Conservation (phyloP, 148 eudicot genomes). For the Amaranthus hypochondriacus region DNA sequence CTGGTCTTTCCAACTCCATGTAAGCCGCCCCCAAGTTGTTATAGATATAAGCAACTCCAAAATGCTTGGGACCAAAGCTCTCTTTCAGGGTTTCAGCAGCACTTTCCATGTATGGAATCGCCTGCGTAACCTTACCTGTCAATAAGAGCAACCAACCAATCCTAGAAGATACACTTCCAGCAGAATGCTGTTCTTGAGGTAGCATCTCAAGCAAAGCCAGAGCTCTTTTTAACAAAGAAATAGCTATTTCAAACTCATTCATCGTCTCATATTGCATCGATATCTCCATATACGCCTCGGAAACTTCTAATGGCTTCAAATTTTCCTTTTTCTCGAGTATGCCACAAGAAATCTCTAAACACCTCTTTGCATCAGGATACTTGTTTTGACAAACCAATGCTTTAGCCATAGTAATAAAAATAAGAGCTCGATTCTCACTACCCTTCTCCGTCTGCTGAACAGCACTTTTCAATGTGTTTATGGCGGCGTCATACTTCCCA, state of each 20-base stretch:
- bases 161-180: slow-evolving; percentile 73
- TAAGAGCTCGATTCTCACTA: slow-evolving; percentile 65
- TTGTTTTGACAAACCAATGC: slow-evolving; percentile 76
- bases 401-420: slow-evolving; percentile 76
- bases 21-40: slow-evolving; percentile 95
- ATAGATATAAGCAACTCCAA: slow-evolving; percentile 77
- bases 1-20: slow-evolving; percentile 86
- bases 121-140: slow-evolving; percentile 70
- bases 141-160: slow-evolving; percentile 82
- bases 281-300: slow-evolving; percentile 81
- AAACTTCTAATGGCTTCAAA: slow-evolving; percentile 49
- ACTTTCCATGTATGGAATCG: slow-evolving; percentile 76
- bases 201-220: slow-evolving; percentile 59
- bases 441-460: slow-evolving; percentile 69
- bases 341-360: slow-evolving; percentile 65
- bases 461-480: slow-evolving; percentile 52
- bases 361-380: slow-evolving; percentile 64
- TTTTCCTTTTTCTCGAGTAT: slow-evolving; percentile 61
- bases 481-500: slow-evolving; percentile 65
- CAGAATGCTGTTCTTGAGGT: slow-evolving; percentile 81
- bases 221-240: slow-evolving; percentile 61
- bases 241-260: slow-evolving; percentile 83
- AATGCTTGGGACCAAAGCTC: slow-evolving; percentile 81
- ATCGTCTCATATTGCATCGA: slow-evolving; percentile 84
- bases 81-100: slow-evolving; percentile 80